Evolutionary conservation across 805 yeast species (phyloP).

Genomic region (Candida namnaoensis): DNA sequence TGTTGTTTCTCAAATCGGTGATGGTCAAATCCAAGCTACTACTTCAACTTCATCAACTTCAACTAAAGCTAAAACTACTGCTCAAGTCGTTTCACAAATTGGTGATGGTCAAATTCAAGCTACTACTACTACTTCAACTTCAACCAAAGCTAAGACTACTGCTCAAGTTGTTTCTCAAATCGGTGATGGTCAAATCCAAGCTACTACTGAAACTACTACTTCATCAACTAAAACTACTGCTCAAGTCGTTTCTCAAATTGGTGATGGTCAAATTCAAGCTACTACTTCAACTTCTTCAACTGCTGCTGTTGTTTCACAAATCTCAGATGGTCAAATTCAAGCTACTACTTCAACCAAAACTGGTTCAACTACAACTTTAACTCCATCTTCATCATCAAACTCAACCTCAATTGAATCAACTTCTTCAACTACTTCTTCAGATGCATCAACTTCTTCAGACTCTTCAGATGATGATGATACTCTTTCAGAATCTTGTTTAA

Average conservation of each 20-base stretch:
- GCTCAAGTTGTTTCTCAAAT: neutral
- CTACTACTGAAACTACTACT: conserved; percentile 23
- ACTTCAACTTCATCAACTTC: conserved; percentile 5
- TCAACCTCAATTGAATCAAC: conserved; percentile 11
- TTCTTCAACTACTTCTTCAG: conserved; percentile 12
- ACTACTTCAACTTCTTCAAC: conserved; percentile 26
- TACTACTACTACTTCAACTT: neutral
- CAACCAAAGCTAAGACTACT: neutral
- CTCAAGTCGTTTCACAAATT: neutral
- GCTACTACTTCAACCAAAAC: conserved; percentile 29
- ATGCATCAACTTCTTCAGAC: conserved; percentile 11
- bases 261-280: conserved; percentile 57
- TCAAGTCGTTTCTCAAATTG: conserved; percentile 43
- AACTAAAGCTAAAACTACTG: neutral
- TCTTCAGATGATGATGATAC: conserved; percentile 7
- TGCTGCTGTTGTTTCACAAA: conserved; percentile 31
- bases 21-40: conserved; percentile 5
- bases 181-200: conserved; percentile 5
- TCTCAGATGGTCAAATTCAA: conserved; percentile 40
- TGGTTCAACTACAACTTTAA: conserved; percentile 24
- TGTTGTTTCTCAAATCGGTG: conserved; percentile 2
- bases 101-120: neutral
- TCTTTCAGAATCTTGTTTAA: conserved; percentile 33
- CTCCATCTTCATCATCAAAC: conserved; percentile 14
- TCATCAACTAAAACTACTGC: conserved; percentile 28